Evolutionary conservation across 2,329 filamentous ascomycete species (phyloP), one percentile per base, ranked within the genome.

Genomic region (Boeremia lycopersici): DNA sequence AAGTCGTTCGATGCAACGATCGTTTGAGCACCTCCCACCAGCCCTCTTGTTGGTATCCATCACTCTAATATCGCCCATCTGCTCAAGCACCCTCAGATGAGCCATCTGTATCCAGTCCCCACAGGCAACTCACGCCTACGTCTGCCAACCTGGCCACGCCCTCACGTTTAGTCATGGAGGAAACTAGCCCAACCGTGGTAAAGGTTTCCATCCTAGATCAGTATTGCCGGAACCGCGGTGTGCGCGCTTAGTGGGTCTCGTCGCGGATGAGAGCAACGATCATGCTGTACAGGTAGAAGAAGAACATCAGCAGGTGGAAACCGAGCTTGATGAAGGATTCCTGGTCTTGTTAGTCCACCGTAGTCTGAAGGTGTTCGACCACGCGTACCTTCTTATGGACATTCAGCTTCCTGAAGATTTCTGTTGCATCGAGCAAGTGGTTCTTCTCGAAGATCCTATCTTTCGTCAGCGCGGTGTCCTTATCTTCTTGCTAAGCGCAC

Each of bases 271-370:
- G 85, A 64, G 95, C 93, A 62, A 97, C 93, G 68, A 95, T 95
- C 90, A 95, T 96, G 88, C 90, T 96, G 86, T 96, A 96, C 53
- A 99, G 89, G 81, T 99, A 99, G 86, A 98, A 99, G 87, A 99
- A 99, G 86, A 99, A 99, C 92, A 99, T 97, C 80, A 99, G 78
- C 57, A 99, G 83, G 79, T 99, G 95, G 84, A 99, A 99, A 52
- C 93, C 95, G 38, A 99, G 90, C 82, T 99, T 99, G 82, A 95
- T 88, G 78, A 99, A 99, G 0, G 95, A 98, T 86, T 99, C 95
- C 93, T 96, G 34, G 8, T 12, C 6, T 15, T 36, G 56, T 69
- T 41, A 70, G 64, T 45, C 12, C 12, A 19, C 28, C 5, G 34
- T 23, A 11, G 6, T 4, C n/a, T 23, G 25, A 26, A 34, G n/a